phyloP scores from a whole-genome alignment of 2,329 filamentous ascomycete species.

The Macrophomina phaseolina region DNA sequence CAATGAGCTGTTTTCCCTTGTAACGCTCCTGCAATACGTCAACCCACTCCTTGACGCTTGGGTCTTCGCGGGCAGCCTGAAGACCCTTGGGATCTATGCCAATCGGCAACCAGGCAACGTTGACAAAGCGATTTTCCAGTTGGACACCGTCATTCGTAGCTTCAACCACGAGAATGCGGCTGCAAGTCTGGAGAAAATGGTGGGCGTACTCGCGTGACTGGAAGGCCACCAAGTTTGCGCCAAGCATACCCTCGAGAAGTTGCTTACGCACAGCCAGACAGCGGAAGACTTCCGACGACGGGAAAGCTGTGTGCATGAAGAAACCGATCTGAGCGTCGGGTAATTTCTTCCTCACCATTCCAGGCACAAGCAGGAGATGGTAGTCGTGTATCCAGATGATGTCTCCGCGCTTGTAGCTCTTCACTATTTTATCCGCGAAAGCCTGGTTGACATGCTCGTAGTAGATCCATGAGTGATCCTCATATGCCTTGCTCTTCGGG shows the following conservation, averaged over 20 bases:
- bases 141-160: conserved; percentile 87
- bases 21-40: conserved; percentile 82
- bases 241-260: conserved; percentile 88
- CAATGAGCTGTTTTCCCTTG: conserved; percentile 85
- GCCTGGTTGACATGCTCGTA: conserved; percentile 92
- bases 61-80: conserved; percentile 70
- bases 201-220: conserved; percentile 92
- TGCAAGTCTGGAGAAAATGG: conserved; percentile 96
- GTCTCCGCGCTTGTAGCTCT: conserved; percentile 92
- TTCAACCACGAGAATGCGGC: conserved; percentile 86
- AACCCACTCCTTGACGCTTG: conserved; percentile 79
- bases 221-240: conserved; percentile 90
- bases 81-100: conserved; percentile 87
- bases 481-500: conserved; percentile 96
- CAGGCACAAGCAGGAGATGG: conserved; percentile 85
- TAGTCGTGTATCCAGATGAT: conserved; percentile 97
- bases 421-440: conserved; percentile 88
- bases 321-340: conserved; percentile 96
- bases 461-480: conserved; percentile 95
- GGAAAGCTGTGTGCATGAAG: conserved; percentile 94
- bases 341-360: conserved; percentile 86
- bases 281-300: conserved; percentile 93
- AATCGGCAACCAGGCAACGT: conserved; percentile 84
- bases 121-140: conserved; percentile 90
- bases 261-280: conserved; percentile 87